phyloP scores from a whole-genome alignment of 768 basidiomycete genomes.

The Rhizopogon salebrosus region DNA sequence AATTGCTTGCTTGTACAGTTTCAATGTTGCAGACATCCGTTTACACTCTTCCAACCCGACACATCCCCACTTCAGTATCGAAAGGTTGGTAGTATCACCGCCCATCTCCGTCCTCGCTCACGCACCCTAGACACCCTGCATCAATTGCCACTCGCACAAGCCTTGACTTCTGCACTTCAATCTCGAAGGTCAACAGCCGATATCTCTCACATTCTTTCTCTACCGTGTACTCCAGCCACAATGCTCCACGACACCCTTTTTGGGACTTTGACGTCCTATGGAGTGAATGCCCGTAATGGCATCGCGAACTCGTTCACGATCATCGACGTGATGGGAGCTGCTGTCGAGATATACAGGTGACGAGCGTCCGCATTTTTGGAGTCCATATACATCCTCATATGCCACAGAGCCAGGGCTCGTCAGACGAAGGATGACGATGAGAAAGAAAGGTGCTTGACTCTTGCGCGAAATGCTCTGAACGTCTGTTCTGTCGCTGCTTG shows the following conservation, averaged over 20 bases:
- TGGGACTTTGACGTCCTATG: constrained; percentile 42
- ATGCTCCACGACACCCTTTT: constrained; percentile 44
- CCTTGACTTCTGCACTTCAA: constrained; percentile 39
- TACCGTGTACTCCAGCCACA: constrained; percentile 33
- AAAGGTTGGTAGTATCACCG: constrained; percentile 12
- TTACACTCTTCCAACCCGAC: constrained; percentile 39
- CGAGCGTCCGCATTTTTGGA: background rate
- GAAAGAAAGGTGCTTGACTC: constrained; percentile 34
- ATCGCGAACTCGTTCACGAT: constrained; percentile 33
- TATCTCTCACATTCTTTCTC: constrained; percentile 50
- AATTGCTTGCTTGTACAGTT: constrained; percentile 47
- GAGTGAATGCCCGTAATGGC: constrained; percentile 34
- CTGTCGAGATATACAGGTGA: constrained; percentile 33
- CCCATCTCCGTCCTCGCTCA: constrained; percentile 8
- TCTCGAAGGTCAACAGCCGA: constrained; percentile 53
- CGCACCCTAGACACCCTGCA: constrained; percentile 25
- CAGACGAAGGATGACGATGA: constrained; percentile 28
- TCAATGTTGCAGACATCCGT: constrained; percentile 41
- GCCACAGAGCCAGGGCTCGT: constrained; percentile 28
- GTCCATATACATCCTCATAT: constrained; percentile 2
- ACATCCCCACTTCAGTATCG: constrained; percentile 6
- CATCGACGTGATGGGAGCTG: constrained; percentile 48
- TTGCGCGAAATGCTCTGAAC: constrained; percentile 63
- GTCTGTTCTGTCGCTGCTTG: constrained; percentile 59
- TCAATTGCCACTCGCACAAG: constrained; percentile 18